A percentile compares a stretch with the other conserved stretches of the same genome.
Evolutionary conservation across 495 filamentous ascomycete species (phyloP).

Genomic region (Penicillium angulare): DNA sequence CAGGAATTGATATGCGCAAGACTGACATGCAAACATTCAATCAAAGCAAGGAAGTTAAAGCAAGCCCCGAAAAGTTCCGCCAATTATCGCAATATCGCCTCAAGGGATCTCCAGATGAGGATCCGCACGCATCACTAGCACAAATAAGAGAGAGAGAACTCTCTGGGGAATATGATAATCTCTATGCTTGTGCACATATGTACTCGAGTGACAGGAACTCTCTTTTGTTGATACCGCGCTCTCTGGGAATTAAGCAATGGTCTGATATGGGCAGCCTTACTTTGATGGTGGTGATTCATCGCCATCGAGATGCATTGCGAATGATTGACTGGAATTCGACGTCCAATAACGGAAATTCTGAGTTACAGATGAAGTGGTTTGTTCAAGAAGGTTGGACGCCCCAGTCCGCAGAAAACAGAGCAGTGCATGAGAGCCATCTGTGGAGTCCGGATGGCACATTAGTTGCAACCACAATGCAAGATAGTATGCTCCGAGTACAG

Average conservation of each 20-base stretch:
- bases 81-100: constrained; percentile 60
- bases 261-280: constrained; percentile 59
- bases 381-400: constrained; percentile 64
- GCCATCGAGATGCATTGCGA: constrained; percentile 34
- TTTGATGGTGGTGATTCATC: constrained; percentile 62
- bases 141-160: constrained; percentile 23
- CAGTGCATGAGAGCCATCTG: constrained; percentile 59
- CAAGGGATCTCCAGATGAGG: constrained; percentile 36
- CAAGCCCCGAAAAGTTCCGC: constrained; percentile 51
- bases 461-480: constrained; percentile 62
- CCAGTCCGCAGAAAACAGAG: constrained; percentile 54
- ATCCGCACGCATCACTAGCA: constrained; percentile 5
- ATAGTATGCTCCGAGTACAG: constrained; percentile 48
- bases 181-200: constrained; percentile 63
- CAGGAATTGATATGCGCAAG: constrained; percentile 60
- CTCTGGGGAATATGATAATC: constrained; percentile 46
- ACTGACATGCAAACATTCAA: constrained; percentile 62
- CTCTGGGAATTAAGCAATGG: constrained; percentile 53
- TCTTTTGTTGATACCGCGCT: constrained; percentile 59
- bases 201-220: constrained; percentile 70
- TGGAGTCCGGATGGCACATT: constrained; percentile 62
- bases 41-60: constrained; percentile 29
- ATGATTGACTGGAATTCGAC: constrained; percentile 37
- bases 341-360: constrained; percentile 11
- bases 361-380: constrained; percentile 57